Percentiles rank a stretch among this genome's conserved stretches.
Evolutionary conservation across 371 early-diverging fungal genomes (phyloP).

Genomic region (Lichtheimia corymbifera): DNA sequence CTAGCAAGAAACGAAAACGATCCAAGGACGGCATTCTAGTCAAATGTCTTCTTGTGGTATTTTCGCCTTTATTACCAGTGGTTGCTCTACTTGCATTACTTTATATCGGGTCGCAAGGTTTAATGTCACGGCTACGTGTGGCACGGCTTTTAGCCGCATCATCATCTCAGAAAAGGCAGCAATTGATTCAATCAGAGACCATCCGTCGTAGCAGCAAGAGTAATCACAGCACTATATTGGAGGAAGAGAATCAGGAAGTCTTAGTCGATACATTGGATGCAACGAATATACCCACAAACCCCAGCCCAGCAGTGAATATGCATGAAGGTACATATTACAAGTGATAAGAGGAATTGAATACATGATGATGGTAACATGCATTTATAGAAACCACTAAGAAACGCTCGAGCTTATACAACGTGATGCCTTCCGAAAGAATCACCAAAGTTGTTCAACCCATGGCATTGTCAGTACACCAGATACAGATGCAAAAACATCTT

Average conservation of each 20-base stretch:
- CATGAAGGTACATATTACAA: background rate
- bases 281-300: constrained; percentile 8
- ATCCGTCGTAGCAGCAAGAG: too few species aligned
- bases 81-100: constrained; percentile 11
- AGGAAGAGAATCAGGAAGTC: background rate
- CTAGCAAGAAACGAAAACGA: background rate
- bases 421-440: constrained; percentile 3
- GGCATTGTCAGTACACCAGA: background rate
- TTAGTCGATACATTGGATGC: constrained; percentile 19
- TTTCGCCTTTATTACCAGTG: constrained; percentile 19
- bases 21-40: background rate
- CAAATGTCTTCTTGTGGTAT: background rate
- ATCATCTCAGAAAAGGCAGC: background rate
- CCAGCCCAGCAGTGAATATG: background rate
- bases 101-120: constrained; percentile 29
- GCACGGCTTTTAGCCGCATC: constrained; percentile 12
- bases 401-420: background rate
- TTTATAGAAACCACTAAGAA: background rate
- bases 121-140: constrained; percentile 29
- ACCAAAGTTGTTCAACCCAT: background rate
- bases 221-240: background rate
- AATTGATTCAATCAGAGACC: too few species aligned
- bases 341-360: background rate
- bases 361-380: background rate
- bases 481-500: constrained; percentile 20